These are phyloP conservation scores for Leucocoprinus birnbaumii DNA, from an alignment of 768 basidiomycete genomes.

Conservation along the genomic window DNA sequence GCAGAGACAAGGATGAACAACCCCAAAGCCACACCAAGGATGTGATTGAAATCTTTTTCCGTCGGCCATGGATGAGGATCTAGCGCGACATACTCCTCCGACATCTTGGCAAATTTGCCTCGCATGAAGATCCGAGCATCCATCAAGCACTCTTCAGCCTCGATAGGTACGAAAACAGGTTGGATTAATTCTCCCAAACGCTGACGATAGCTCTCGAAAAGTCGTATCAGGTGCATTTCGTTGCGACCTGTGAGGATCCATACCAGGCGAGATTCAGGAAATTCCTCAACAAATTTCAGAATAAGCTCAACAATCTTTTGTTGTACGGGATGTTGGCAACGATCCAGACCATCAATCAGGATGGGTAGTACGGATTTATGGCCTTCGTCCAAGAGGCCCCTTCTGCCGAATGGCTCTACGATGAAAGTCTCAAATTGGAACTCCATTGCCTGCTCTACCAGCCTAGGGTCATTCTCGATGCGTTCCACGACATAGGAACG, in stretches of 20 bases:
- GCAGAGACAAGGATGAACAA: background rate
- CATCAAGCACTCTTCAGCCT: background rate
- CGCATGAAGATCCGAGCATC: background rate
- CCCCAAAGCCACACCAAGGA: background rate
- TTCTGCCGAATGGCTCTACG: too few relatives aligned
- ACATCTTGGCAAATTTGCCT: background rate
- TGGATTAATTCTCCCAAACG: background rate
- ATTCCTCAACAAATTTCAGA: too few relatives aligned
- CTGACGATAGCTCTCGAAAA: background rate
- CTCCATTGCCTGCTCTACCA: too few relatives aligned
- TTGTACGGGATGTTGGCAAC: too few relatives aligned
- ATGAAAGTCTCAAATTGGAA: too few relatives aligned
- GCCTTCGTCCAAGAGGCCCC: too few relatives aligned
- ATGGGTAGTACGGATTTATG: too few relatives aligned
- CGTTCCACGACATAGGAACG: too few relatives aligned
- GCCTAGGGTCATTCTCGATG: too few relatives aligned
- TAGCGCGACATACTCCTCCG: background rate
- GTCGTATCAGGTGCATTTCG: background rate
- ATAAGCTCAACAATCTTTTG: too few relatives aligned
- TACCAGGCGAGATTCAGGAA: background rate
- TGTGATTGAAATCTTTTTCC: background rate
- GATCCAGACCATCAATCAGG: too few relatives aligned
- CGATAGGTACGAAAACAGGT: background rate
- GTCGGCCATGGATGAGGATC: background rate
- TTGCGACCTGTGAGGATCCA: background rate